Conservation (phyloP, 345 rosid species). For the Chamaenerion angustifolium region DNA sequence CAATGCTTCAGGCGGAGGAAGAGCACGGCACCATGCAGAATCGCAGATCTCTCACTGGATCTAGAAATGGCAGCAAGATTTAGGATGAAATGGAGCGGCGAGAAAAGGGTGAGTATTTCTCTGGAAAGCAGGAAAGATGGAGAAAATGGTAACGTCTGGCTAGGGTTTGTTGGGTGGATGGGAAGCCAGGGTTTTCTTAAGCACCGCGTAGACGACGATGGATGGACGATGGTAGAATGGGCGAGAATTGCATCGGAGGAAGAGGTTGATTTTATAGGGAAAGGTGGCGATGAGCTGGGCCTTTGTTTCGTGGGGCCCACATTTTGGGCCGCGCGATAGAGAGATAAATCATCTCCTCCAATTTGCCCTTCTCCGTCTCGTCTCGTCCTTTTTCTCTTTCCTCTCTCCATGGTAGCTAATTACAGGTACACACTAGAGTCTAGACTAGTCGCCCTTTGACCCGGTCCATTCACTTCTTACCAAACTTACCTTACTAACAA, state of each 20-base stretch:
- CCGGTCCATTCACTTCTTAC: too few relatives aligned
- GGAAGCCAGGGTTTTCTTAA: background rate
- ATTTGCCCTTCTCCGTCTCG: background rate
- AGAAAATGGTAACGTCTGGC: slow-evolving; percentile 11
- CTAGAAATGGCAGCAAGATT: too few relatives aligned
- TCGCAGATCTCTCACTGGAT: background rate
- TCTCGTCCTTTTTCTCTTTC: too few relatives aligned
- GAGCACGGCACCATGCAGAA: slow-evolving; percentile 26
- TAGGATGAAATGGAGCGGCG: background rate
- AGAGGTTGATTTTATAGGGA: slow-evolving; percentile 33
- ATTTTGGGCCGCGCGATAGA: slow-evolving; percentile 14
- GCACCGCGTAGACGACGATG: slow-evolving; percentile 7
- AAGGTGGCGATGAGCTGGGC: background rate
- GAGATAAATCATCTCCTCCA: slow-evolving; percentile 1
- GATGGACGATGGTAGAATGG: slow-evolving; percentile 1
- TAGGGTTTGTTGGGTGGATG: background rate
- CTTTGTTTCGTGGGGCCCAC: background rate
- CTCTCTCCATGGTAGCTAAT: too few relatives aligned
- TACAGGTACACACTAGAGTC: too few relatives aligned
- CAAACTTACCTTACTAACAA: too few relatives aligned
- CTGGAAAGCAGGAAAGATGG: slow-evolving; percentile 11
- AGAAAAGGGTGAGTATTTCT: background rate
- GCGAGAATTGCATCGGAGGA: slow-evolving; percentile 52
- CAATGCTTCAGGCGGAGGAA: slow-evolving; percentile 10
- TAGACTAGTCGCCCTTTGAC: too few relatives aligned